Percentiles rank a stretch among this genome's conserved stretches.
These are phyloP conservation scores for Penicillium silybi DNA, from an alignment of 495 filamentous ascomycete genomes.

Conservation along the genomic window DNA sequence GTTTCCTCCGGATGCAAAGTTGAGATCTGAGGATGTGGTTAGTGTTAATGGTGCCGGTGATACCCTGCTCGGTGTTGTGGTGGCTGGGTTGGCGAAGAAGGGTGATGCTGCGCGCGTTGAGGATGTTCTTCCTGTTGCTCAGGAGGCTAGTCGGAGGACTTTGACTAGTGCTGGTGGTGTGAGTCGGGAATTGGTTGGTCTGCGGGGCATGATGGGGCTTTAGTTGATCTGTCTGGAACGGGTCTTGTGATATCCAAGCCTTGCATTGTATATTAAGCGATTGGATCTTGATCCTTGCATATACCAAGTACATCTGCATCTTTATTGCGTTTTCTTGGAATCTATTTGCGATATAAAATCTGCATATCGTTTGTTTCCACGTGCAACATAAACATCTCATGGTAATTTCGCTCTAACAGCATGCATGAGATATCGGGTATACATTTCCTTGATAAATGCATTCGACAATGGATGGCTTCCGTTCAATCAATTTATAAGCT, in stretches of 20 bases:
- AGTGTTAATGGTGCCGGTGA: slow-evolving; percentile 95
- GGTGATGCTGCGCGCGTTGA: slow-evolving; percentile 24
- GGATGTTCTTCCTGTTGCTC: slow-evolving; percentile 48
- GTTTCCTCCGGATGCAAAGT: slow-evolving; percentile 63
- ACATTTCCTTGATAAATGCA: too few species aligned
- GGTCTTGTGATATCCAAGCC: not conserved
- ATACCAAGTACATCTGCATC: too few species aligned
- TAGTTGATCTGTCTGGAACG: not conserved
- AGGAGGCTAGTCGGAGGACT: slow-evolving; percentile 73
- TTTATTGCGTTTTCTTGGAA: too few species aligned
- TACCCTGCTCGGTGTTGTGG: slow-evolving; percentile 78
- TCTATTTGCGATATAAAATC: too few species aligned
- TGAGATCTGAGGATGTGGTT: slow-evolving; percentile 59
- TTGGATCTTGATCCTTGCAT: not conserved
- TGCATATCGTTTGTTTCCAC: too few species aligned
- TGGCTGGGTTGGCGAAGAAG: slow-evolving; percentile 58
- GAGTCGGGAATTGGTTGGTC: slow-evolving; percentile 36
- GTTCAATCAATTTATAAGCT: not conserved
- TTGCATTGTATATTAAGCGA: not conserved
- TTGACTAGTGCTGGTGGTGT: slow-evolving; percentile 71
- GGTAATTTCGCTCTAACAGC: too few species aligned
- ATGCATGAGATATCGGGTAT: too few species aligned
- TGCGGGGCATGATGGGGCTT: slow-evolving; percentile 9
- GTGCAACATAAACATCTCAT: too few species aligned
- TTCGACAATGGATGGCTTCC: too few species aligned